Percentiles rank a stretch among this genome's conserved stretches.
Conservation (phyloP, 2,329 filamentous ascomycete species). For the Aspergillus japonicus region DNA sequence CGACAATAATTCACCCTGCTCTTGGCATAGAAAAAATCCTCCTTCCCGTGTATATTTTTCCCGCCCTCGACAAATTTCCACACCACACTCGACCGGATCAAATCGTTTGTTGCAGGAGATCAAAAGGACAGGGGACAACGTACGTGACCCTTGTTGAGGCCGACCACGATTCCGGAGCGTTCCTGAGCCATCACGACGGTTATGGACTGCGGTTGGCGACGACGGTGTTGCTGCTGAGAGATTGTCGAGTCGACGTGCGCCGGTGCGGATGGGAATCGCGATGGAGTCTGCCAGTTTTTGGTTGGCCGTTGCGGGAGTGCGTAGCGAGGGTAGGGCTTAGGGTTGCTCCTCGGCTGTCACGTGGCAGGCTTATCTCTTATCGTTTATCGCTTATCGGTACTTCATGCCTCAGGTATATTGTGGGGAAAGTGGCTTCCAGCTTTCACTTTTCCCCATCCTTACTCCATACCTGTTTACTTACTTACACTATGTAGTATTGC, state of each 20-base stretch:
- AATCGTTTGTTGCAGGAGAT: slow-evolving; percentile 9
- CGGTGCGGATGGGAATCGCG: slow-evolving; percentile 26
- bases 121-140: slow-evolving; percentile 39
- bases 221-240: slow-evolving; percentile 29
- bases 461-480: too few species aligned
- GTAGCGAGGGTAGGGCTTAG: slow-evolving; percentile 45
- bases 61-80: not conserved
- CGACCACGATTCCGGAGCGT: slow-evolving; percentile 57
- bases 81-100: slow-evolving; percentile 17
- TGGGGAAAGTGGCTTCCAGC: not conserved
- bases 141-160: slow-evolving; percentile 67
- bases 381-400: not conserved
- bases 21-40: not conserved
- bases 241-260: slow-evolving; percentile 27
- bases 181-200: slow-evolving; percentile 52
- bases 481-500: too few species aligned
- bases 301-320: slow-evolving; percentile 31
- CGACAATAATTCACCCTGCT: not conserved
- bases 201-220: slow-evolving; percentile 36
- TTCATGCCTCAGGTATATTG: slow-evolving; percentile 10
- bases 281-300: slow-evolving; percentile 32
- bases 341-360: slow-evolving; percentile 23
- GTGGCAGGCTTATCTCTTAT: not conserved
- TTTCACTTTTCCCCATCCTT: not conserved
- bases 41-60: not conserved